phyloP scores from a whole-genome alignment of 495 filamentous ascomycete species.

The Penicillium daleae region DNA sequence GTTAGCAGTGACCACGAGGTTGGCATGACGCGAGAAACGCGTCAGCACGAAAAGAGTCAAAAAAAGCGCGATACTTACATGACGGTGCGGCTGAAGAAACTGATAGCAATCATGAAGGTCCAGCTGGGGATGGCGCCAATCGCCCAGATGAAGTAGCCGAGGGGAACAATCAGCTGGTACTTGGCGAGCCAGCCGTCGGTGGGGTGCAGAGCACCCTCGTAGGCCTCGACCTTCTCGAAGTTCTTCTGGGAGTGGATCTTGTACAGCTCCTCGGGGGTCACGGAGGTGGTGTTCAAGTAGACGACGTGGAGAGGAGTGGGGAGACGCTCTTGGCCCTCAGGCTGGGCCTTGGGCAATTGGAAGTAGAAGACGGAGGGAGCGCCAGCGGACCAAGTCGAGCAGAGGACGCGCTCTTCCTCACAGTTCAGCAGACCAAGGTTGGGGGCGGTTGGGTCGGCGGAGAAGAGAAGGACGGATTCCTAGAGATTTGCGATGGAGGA shows the following conservation, averaged over 20 bases:
- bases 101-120: conserved; percentile 80
- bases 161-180: conserved; percentile 61
- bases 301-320: conserved; percentile 57
- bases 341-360: conserved; percentile 63
- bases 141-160: conserved; percentile 70
- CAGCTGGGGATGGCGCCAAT: conserved; percentile 66
- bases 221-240: conserved; percentile 55
- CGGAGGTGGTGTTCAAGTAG: conserved; percentile 66
- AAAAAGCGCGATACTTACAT: conserved; percentile 73
- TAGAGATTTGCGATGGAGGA: conserved; percentile 20
- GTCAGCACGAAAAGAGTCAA: background rate
- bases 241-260: conserved; percentile 65
- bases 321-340: conserved; percentile 40
- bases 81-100: conserved; percentile 76
- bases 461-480: conserved; percentile 71
- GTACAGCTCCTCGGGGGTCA: conserved; percentile 63
- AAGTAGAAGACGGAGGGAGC: conserved; percentile 75
- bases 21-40: background rate
- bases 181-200: conserved; percentile 73
- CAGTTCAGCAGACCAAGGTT: conserved; percentile 77
- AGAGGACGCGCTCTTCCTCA: conserved; percentile 77
- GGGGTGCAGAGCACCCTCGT: conserved; percentile 80
- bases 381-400: conserved; percentile 77
- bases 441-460: conserved; percentile 66
- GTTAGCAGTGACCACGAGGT: background rate